Percentiles rank a stretch among this genome's conserved stretches.
phyloP scores from a whole-genome alignment of 495 filamentous ascomycete genomes.

The Aspergillus mulundensis region DNA sequence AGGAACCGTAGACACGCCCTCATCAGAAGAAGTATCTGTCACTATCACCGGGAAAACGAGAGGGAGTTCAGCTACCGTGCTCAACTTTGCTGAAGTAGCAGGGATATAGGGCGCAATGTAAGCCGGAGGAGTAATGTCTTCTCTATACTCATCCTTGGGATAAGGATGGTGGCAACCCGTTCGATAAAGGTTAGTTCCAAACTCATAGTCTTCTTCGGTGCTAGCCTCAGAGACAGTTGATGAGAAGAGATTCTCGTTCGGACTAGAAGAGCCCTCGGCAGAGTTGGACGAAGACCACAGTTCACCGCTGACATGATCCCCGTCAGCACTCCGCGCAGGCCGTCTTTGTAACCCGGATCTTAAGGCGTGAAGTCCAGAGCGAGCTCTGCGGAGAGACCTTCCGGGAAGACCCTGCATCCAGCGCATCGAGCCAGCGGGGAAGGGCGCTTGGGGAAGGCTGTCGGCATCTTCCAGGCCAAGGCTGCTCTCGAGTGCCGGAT shows the following conservation, averaged over 20 bases:
- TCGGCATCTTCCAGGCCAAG: slow-evolving; percentile 11
- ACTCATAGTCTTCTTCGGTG: slow-evolving; percentile 32
- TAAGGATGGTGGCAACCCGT: slow-evolving; percentile 19
- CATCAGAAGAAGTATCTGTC: background rate
- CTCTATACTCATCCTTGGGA: background rate
- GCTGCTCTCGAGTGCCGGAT: slow-evolving; percentile 15
- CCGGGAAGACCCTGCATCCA: slow-evolving; percentile 29
- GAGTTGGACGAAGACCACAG: slow-evolving; percentile 16
- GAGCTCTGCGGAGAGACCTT: slow-evolving; percentile 32
- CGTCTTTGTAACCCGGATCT: slow-evolving; percentile 26
- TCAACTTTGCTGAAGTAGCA: background rate
- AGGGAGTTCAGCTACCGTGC: background rate
- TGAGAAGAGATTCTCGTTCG: slow-evolving; percentile 12
- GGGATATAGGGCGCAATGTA: slow-evolving; percentile 1
- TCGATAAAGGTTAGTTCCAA: slow-evolving; percentile 32
- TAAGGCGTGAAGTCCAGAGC: slow-evolving; percentile 30
- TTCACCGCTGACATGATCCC: background rate
- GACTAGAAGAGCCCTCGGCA: slow-evolving; percentile 7
- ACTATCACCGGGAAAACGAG: background rate
- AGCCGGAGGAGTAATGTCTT: slow-evolving; percentile 4
- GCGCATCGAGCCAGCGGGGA: slow-evolving; percentile 14
- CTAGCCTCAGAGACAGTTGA: slow-evolving; percentile 24
- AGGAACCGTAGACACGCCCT: background rate
- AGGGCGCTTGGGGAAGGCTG: slow-evolving; percentile 11
- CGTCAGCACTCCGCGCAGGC: slow-evolving; percentile 2